These are phyloP conservation scores for Eucalyptus polybractea DNA, from an alignment of 345 rosid species.

Conservation along the genomic window DNA sequence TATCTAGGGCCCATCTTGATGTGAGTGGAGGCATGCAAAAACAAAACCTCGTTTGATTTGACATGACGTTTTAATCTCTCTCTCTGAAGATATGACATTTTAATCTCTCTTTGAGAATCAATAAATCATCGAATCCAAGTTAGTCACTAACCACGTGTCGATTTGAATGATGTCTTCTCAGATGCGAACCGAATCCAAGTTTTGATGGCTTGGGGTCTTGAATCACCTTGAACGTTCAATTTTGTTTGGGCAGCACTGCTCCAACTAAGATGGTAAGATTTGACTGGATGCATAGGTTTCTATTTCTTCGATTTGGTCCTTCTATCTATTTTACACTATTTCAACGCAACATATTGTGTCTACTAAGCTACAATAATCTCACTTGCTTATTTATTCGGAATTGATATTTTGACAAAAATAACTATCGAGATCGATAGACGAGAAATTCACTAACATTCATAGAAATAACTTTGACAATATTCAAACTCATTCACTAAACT, in stretches of 20 bases:
- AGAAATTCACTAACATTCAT: not conserved
- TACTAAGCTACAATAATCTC: not conserved
- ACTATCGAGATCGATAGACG: not conserved
- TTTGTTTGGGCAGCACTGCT: not conserved
- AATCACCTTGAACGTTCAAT: not conserved
- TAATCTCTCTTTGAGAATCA: not conserved
- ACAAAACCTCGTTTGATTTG: not conserved
- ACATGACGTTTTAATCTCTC: not conserved
- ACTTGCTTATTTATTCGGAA: not conserved
- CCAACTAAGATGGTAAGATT: not conserved
- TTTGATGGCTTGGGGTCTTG: not conserved
- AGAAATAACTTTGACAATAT: not conserved
- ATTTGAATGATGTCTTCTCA: not conserved
- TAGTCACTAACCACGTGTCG: fast-evolving
- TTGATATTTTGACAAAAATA: not conserved
- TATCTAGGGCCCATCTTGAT: not conserved
- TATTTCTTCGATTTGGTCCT: not conserved
- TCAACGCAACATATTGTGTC: not conserved
- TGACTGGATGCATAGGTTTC: not conserved
- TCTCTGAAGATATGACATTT: not conserved
- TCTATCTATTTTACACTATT: not conserved
- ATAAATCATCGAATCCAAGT: not conserved
- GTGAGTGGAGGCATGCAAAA: not conserved
- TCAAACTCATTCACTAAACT: not conserved
- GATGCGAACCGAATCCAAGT: no score